phyloP scores from a whole-genome alignment of 768 basidiomycete genomes.

The Mycena maculata region DNA sequence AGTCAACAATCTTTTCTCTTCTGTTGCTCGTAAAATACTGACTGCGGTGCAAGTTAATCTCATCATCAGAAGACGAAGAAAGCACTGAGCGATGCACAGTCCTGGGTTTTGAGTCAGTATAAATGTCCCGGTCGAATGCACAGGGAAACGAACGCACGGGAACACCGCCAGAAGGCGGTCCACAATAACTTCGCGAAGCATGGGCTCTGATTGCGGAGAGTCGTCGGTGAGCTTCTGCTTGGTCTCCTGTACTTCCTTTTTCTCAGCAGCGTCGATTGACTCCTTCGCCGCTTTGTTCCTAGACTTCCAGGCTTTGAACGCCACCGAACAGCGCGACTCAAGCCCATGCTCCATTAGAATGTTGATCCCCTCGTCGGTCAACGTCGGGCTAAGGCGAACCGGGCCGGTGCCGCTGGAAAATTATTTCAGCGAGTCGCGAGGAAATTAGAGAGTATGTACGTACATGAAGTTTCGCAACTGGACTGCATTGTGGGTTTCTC shows the following conservation, averaged over 20 bases:
- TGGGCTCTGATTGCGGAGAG: slow-evolving; percentile 22
- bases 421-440: background rate
- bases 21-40: background rate
- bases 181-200: slow-evolving; percentile 41
- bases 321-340: slow-evolving; percentile 36
- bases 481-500: slow-evolving; percentile 12
- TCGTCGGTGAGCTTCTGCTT: slow-evolving; percentile 18
- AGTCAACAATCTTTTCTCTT: background rate
- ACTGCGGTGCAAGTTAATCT: slow-evolving; percentile 22
- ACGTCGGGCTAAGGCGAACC: slow-evolving; percentile 37
- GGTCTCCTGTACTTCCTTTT: slow-evolving; percentile 23
- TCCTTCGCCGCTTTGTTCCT: slow-evolving; percentile 16
- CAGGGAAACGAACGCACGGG: background rate
- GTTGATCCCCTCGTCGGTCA: slow-evolving; percentile 40
- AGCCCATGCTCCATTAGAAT: slow-evolving; percentile 46
- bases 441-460: slow-evolving; percentile 7
- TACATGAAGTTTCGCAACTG: slow-evolving; percentile 39
- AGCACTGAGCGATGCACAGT: slow-evolving; percentile 17
- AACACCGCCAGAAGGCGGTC: slow-evolving; percentile 35
- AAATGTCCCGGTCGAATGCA: background rate
- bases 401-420: slow-evolving; percentile 36
- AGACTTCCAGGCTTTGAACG: slow-evolving; percentile 41
- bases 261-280: background rate
- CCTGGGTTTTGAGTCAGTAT: slow-evolving; percentile 1
- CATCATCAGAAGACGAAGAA: slow-evolving; percentile 24